phyloP scores from a whole-genome alignment of 306 rosid species.

The Calophaca sinica region DNA sequence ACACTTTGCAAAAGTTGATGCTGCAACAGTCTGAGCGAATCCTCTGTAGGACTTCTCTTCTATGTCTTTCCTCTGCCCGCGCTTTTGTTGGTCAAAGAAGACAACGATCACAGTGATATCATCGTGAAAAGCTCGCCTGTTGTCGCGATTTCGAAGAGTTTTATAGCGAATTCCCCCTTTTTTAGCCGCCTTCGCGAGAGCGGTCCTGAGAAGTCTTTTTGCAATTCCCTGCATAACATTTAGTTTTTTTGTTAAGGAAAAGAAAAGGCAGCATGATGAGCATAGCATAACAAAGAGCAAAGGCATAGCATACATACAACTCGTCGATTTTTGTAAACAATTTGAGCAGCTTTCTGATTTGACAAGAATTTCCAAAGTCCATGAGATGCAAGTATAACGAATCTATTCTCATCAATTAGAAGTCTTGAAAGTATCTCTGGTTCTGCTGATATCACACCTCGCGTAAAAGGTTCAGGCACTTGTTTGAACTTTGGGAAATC shows the following conservation, averaged over 20 bases:
- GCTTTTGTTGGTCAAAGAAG: no score
- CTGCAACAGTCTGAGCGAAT: no score
- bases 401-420: slow-evolving; percentile 54
- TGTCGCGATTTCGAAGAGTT: no score
- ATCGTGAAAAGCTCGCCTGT: slow-evolving; percentile 49
- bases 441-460: slow-evolving; percentile 66
- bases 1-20: no score
- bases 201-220: slow-evolving; percentile 57
- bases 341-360: slow-evolving; percentile 66
- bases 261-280: no score
- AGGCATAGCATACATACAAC: slow-evolving; percentile 43
- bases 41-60: no score
- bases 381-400: slow-evolving; percentile 74
- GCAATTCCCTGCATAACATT: slow-evolving; percentile 53
- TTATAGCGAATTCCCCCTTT: slow-evolving; percentile 30
- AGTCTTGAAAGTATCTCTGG: slow-evolving; percentile 57
- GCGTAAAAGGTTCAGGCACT: slow-evolving; percentile 54
- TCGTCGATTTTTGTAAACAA: slow-evolving; percentile 53
- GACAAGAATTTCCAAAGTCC: slow-evolving; percentile 77
- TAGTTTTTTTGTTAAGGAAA: no score
- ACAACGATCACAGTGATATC: slow-evolving; percentile 50
- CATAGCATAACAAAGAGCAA: no score
- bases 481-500: slow-evolving; percentile 57
- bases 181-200: slow-evolving; percentile 60
- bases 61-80: no score